Evolutionary conservation across 768 basidiomycete genomes (phyloP).

Genomic region (Brasilioporus rufonigricans): DNA sequence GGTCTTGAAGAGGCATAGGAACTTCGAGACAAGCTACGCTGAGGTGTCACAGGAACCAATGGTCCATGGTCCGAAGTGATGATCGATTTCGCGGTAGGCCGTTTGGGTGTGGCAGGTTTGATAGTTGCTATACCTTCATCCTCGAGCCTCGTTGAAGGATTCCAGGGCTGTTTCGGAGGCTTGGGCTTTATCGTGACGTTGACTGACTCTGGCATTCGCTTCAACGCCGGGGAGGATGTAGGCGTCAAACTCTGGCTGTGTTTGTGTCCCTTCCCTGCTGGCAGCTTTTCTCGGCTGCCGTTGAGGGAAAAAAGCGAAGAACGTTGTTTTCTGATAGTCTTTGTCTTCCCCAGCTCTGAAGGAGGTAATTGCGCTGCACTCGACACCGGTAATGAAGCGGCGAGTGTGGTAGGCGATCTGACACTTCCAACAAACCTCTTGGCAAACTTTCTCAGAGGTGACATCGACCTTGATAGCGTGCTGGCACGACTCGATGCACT

Average conservation of each 20-base stretch:
- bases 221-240: conserved; percentile 53
- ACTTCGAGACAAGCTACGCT: conserved; percentile 66
- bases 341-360: conserved; percentile 48
- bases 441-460: conserved; percentile 77
- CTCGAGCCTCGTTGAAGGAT: conserved; percentile 76
- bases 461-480: conserved; percentile 70
- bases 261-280: conserved; percentile 63
- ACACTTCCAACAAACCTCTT: conserved; percentile 57
- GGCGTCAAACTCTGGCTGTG: conserved; percentile 71
- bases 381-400: conserved; percentile 47
- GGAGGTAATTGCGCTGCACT: conserved; percentile 41
- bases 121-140: conserved; percentile 46
- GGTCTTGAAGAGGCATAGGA: conserved; percentile 79
- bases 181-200: conserved; percentile 41
- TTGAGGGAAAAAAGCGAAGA: conserved; percentile 60
- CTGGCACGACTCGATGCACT: conserved; percentile 39
- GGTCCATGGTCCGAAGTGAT: conserved; percentile 41
- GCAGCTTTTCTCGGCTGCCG: conserved; percentile 42
- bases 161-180: conserved; percentile 61
- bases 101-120: conserved; percentile 50
- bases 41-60: conserved; percentile 49
- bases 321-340: conserved; percentile 50
- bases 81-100: conserved; percentile 47
- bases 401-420: conserved; percentile 37
- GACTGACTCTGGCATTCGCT: conserved; percentile 36